These are phyloP conservation scores for Epichloe scottii DNA, from an alignment of 2,329 filamentous ascomycete genomes.

Conservation along the genomic window DNA sequence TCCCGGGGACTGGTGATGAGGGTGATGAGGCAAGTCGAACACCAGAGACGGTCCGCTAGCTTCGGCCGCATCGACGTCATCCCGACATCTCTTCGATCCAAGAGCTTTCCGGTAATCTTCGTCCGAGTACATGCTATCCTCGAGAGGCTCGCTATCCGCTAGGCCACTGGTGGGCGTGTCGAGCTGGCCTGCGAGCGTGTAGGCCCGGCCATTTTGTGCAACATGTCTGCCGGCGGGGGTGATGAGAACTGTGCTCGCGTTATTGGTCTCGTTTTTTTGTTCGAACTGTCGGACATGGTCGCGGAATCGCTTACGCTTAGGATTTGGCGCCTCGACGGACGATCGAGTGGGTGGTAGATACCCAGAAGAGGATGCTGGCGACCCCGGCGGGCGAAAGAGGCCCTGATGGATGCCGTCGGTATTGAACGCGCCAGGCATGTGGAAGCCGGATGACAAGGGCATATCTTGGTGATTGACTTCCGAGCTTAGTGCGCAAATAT, in stretches of 20 bases:
- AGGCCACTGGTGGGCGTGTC: slow-evolving; percentile 29
- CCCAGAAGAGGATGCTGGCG: slow-evolving; percentile 26
- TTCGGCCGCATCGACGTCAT: slow-evolving; percentile 24
- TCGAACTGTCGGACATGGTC: slow-evolving; percentile 10
- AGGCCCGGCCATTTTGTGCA: slow-evolving; percentile 14
- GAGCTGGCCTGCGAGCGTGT: slow-evolving; percentile 42
- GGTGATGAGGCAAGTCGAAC: slow-evolving; percentile 18
- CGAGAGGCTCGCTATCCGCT: slow-evolving; percentile 25
- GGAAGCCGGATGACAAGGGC: slow-evolving; percentile 15
- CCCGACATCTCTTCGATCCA: slow-evolving; percentile 31
- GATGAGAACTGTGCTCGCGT: slow-evolving; percentile 2
- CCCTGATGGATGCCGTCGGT: slow-evolving; percentile 29
- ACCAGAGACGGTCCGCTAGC: slow-evolving; percentile 19
- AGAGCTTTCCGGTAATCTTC: slow-evolving; percentile 41
- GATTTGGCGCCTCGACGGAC: slow-evolving; percentile 11
- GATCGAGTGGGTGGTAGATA: slow-evolving; percentile 21
- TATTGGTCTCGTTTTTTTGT: not conserved
- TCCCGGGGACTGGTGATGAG: slow-evolving; percentile 20
- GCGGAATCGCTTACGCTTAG: slow-evolving; percentile 35
- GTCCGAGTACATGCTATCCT: slow-evolving; percentile 45
- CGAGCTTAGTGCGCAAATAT: not conserved
- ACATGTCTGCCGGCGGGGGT: slow-evolving; percentile 3
- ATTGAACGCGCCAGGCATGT: slow-evolving; percentile 24
- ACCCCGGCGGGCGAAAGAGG: slow-evolving; percentile 33
- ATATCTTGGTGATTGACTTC: not conserved